Evolutionary conservation across 2,329 filamentous ascomycete species (phyloP).

Genomic region (Beauveria brongniartii): DNA sequence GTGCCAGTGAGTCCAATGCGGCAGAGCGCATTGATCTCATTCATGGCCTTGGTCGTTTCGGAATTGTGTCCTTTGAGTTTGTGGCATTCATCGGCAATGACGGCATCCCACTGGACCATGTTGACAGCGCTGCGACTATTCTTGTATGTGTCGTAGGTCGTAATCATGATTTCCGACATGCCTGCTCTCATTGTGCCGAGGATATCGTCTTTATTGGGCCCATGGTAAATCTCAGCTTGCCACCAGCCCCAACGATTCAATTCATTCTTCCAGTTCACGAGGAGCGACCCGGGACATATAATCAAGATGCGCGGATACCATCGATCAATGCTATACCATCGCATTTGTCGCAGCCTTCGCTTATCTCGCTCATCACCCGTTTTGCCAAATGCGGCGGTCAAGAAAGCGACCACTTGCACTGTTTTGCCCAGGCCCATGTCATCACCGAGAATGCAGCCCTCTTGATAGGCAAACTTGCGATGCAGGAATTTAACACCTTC

Average conservation of each 20-base stretch:
- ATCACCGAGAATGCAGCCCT: conserved; percentile 83
- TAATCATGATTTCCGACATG: conserved; percentile 82
- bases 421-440: conserved; percentile 98
- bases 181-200: conserved; percentile 67
- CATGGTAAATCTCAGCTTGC: conserved; percentile 78
- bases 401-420: conserved; percentile 87
- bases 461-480: conserved; percentile 81
- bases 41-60: conserved; percentile 77
- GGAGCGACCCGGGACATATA: conserved; percentile 79
- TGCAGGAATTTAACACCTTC: conserved; percentile 80
- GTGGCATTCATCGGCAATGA: conserved; percentile 92
- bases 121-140: conserved; percentile 70
- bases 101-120: conserved; percentile 82
- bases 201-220: conserved; percentile 56
- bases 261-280: conserved; percentile 87
- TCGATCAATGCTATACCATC: conserved; percentile 43
- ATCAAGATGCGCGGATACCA: conserved; percentile 79
- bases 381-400: conserved; percentile 89
- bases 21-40: conserved; percentile 82
- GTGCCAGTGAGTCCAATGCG: conserved; percentile 91
- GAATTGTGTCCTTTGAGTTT: conserved; percentile 72
- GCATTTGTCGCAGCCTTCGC: conserved; percentile 82
- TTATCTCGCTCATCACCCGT: conserved; percentile 78
- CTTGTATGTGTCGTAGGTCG: conserved; percentile 86
- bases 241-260: conserved; percentile 92